Evolutionary conservation across 441 rosid genomes (phyloP), one percentile per base, ranked within the genome.

Genomic region (Populus hybrid): DNA sequence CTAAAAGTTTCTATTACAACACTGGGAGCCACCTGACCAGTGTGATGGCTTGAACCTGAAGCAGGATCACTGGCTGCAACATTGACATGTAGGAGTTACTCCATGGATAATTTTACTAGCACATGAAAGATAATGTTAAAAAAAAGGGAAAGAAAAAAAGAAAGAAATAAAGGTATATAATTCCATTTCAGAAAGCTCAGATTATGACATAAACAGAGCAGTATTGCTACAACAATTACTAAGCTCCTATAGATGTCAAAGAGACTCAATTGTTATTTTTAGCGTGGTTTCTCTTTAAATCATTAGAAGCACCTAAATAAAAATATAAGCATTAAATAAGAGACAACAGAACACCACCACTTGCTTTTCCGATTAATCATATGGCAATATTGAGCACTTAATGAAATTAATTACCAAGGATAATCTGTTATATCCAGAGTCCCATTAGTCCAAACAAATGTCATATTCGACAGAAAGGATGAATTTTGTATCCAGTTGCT

Each of bases 1-100:
- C 85, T 89, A 75, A 88, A 85, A 74, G 91, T 86, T 86, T 91
- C 94, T 71, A 91, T 90, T 53, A 89, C 88, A 75, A 89, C 87
- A 81, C 90, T 84, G 57, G 97, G 89, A 76, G 85, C 59, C 75
- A 75, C 79, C 73, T 82, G 92, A 75, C 80, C 75, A 28, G 67
- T 83, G 79, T 81, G 88, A 34, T 35, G 87, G 80, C 84, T 78
- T 80, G 86, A 72, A 73, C 86, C 83, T 76, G 83, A 78, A 74
- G 82, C 82, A 64, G 87, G 83, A 84, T 83, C 87, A 78, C 67
- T 77, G 61, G 78, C 87, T 82, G 80, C 76, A 86, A 57, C 59
- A 83, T 75, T 66, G 30, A 26, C 42, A 50, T 23, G 35, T 32
- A 74, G 35, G 23, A 46, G 23, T 72, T 66, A 74, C 50, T 32